Percentiles rank a stretch among this genome's conserved stretches.
Conservation (phyloP, 306 rosid genomes). For the Cicer arietinum region DNA sequence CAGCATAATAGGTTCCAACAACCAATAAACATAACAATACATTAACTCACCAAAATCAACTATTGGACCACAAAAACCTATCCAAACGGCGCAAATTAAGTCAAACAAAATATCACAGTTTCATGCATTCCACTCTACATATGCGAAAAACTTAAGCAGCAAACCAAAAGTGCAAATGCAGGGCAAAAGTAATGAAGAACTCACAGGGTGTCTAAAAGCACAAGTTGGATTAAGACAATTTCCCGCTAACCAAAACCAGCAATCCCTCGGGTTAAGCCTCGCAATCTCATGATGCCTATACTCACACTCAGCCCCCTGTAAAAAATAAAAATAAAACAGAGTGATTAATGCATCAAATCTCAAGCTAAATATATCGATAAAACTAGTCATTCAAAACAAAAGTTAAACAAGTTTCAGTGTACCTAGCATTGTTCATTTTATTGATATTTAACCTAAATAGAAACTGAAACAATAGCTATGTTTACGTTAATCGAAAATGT, state of each 20-base stretch:
- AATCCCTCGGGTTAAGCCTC: conserved; percentile 87
- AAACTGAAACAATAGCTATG: conserved; percentile 18
- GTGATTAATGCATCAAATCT: conserved; percentile 22
- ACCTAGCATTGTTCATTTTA: conserved; percentile 29
- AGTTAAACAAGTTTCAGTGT: not conserved
- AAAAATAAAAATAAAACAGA: not conserved
- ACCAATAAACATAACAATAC: conserved; percentile 27
- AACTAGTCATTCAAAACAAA: too few relatives aligned
- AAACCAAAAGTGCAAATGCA: conserved; percentile 9
- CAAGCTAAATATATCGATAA: conserved; percentile 7
- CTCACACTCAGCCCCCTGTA: conserved; percentile 89
- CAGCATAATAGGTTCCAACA: conserved; percentile 30
- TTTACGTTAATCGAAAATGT: conserved; percentile 28
- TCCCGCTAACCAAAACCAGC: conserved; percentile 93
- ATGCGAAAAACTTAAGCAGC: conserved; percentile 4
- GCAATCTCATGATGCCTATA: conserved; percentile 85
- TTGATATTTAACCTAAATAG: not conserved
- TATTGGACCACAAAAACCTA: not conserved
- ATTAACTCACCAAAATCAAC: conserved; percentile 3
- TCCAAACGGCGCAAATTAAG: conserved; percentile 2
- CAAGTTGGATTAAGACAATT: conserved; percentile 74
- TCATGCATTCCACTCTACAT: not conserved
- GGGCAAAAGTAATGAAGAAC: conserved; percentile 37
- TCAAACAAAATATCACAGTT: not conserved
- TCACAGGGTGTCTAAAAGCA: conserved; percentile 93